A percentile compares a stretch with the other conserved stretches of the same genome.
These are phyloP conservation scores for Peronospora destructor DNA, from an alignment of 352 stramenopile genomes.

Conservation along the genomic window DNA sequence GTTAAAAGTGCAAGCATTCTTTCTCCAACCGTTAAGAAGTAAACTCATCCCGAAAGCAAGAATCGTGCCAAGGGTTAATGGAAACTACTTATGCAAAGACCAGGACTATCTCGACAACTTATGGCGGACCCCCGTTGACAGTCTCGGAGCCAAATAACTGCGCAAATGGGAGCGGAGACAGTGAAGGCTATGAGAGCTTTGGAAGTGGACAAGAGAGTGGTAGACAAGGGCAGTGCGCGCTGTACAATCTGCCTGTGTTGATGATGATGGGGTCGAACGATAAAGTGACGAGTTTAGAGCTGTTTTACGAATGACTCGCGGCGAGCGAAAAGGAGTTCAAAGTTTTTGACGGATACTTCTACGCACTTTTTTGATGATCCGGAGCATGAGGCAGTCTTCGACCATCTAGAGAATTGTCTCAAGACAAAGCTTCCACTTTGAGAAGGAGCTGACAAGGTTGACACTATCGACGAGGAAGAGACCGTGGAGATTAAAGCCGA, in stretches of 20 bases:
- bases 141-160: constrained; percentile 30
- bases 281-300: constrained; percentile 44
- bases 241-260: constrained; percentile 29
- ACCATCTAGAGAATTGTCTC: constrained; percentile 38
- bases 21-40: constrained; percentile 36
- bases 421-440: constrained; percentile 28
- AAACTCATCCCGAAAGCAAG: constrained; percentile 39
- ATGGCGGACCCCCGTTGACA: constrained; percentile 42
- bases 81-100: constrained; percentile 18
- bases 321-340: constrained; percentile 54
- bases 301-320: constrained; percentile 44
- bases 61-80: constrained; percentile 56
- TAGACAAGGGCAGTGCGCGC: constrained; percentile 17
- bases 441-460: constrained; percentile 3
- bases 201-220: constrained; percentile 29
- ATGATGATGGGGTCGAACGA: constrained; percentile 50
- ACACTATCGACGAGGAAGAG: constrained; percentile 11
- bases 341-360: constrained; percentile 47
- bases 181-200: constrained; percentile 35
- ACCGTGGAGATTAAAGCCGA: background rate
- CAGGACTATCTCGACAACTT: constrained; percentile 41
- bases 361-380: constrained; percentile 65
- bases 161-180: constrained; percentile 38
- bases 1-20: constrained; percentile 36
- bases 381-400: constrained; percentile 40